Evolutionary conservation across 805 yeast species (phyloP).

Genomic region (Zygoascus tannicola): DNA sequence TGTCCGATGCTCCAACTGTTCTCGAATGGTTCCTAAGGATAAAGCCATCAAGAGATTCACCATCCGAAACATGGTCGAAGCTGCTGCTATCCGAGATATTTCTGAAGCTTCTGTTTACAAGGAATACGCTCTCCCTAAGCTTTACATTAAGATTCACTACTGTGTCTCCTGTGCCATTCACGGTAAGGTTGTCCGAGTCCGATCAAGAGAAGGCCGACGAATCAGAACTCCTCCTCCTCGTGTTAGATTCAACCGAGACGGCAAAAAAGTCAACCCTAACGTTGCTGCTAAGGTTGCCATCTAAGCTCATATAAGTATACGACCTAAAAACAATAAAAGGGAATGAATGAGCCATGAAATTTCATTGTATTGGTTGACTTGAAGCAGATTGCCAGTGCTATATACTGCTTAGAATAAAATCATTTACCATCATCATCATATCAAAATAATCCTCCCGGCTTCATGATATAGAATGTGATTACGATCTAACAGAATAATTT

Average conservation of each 20-base stretch:
- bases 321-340: neutral
- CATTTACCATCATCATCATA: too few species aligned
- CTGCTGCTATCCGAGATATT: conserved; percentile 98
- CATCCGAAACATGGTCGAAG: conserved; percentile 99
- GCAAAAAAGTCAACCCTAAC: conserved; percentile 93
- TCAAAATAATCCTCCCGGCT: too few species aligned
- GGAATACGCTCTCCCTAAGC: conserved; percentile 99
- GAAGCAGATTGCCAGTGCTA: too few species aligned
- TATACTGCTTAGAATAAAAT: too few species aligned
- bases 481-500: too few species aligned
- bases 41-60: conserved; percentile 99
- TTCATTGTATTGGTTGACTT: neutral
- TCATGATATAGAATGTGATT: too few species aligned
- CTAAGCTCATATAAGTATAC: conserved; percentile 14
- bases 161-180: conserved; percentile 99
- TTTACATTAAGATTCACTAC: conserved; percentile 99
- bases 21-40: conserved; percentile 99
- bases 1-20: conserved; percentile 99
- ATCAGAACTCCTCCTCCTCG: conserved; percentile 98
- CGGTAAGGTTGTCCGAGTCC: conserved; percentile 99
- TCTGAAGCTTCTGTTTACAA: conserved; percentile 98
- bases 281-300: conserved; percentile 86
- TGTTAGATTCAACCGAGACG: conserved; percentile 91
- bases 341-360: neutral
- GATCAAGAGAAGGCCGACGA: conserved; percentile 98